phyloP scores from a whole-genome alignment of 2,329 filamentous ascomycete genomes.

The Trichophyton equinum region DNA sequence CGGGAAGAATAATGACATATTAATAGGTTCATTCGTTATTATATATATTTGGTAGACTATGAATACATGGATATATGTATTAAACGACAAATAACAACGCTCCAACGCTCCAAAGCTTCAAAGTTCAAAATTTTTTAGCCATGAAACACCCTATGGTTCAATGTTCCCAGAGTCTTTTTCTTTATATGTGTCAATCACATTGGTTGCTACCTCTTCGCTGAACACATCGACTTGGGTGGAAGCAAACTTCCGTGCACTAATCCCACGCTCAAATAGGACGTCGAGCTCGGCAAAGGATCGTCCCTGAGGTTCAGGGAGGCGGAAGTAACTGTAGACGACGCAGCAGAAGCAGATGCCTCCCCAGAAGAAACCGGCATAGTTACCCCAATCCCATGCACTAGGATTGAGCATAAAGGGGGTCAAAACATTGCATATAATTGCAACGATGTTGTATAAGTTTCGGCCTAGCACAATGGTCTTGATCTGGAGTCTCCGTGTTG shows the following conservation, averaged over 20 bases:
- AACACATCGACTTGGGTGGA: conserved; percentile 14
- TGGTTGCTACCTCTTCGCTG: conserved; percentile 10
- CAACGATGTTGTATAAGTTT: conserved; percentile 68
- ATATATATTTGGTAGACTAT: not conserved
- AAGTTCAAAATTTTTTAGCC: not conserved
- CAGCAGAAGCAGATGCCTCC: conserved; percentile 67
- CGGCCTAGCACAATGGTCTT: conserved; percentile 84
- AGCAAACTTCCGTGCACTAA: conserved; percentile 59
- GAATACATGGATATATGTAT: not conserved
- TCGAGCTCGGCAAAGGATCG: conserved; percentile 80
- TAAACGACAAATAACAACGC: not conserved
- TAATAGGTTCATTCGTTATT: not conserved
- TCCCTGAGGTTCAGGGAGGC: conserved; percentile 65
- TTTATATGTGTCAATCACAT: conserved; percentile 10
- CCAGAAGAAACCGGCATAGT: conserved; percentile 84
- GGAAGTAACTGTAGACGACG: conserved; percentile 70
- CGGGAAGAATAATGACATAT: not conserved
- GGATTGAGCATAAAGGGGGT: conserved; percentile 93
- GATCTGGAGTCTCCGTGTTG: conserved; percentile 70
- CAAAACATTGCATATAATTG: conserved; percentile 66
- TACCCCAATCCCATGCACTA: conserved; percentile 72
- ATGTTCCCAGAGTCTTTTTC: not conserved
- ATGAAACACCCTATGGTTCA: not conserved
- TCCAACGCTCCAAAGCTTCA: not conserved
- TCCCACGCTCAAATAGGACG: conserved; percentile 61